A percentile compares a stretch with the other conserved stretches of the same genome.
phyloP scores from a whole-genome alignment of 208 protist genomes.

The Lotmaria passim region DNA sequence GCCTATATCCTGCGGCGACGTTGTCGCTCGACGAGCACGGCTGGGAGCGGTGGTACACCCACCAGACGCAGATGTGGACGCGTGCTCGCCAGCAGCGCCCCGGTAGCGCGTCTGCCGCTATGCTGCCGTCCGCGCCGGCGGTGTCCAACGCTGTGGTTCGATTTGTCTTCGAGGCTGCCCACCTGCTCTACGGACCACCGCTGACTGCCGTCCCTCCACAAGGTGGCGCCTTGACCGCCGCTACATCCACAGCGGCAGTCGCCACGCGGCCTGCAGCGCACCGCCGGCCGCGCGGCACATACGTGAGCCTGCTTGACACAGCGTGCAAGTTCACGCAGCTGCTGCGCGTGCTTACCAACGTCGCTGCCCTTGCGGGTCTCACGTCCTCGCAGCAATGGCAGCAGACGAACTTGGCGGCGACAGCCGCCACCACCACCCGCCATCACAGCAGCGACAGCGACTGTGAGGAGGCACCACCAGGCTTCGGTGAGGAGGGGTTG shows the following conservation, averaged over 20 bases:
- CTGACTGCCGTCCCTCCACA: background rate
- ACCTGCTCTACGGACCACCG: slow-evolving; percentile 27
- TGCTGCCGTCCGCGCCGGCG: background rate
- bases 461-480: background rate
- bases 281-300: slow-evolving; percentile 5
- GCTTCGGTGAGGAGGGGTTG: background rate
- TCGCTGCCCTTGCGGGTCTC: slow-evolving; percentile 20
- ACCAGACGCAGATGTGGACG: slow-evolving; percentile 26
- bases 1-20: slow-evolving; percentile 33
- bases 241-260: background rate
- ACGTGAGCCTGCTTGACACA: slow-evolving; percentile 24
- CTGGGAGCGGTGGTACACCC: slow-evolving; percentile 31
- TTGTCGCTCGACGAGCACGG: slow-evolving; percentile 33
- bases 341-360: slow-evolving; percentile 34
- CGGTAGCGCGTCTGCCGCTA: too few relatives aligned
- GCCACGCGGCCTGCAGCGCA: background rate
- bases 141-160: slow-evolving; percentile 32
- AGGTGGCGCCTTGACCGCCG: background rate
- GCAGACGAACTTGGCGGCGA: too few relatives aligned
- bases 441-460: background rate
- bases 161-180: slow-evolving; percentile 33
- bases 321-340: slow-evolving; percentile 30
- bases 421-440: background rate
- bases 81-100: slow-evolving; percentile 1
- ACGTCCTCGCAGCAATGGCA: background rate